These are phyloP conservation scores for Eucalyptus coolabah DNA, from an alignment of 345 rosid species.

Conservation along the genomic window DNA sequence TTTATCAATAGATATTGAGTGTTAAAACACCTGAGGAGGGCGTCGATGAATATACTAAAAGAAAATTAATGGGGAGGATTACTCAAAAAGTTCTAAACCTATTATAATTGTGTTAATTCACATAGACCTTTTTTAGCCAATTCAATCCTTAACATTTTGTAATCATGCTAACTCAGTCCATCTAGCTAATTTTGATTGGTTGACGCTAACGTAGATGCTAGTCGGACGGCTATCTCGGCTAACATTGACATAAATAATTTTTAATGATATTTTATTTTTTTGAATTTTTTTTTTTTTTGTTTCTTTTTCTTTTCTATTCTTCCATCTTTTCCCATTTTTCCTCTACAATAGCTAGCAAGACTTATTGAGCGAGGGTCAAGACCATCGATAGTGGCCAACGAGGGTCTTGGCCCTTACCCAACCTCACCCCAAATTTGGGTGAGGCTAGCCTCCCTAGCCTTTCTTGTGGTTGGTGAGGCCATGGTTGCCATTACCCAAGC, in stretches of 20 bases:
- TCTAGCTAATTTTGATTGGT: rapidly evolving
- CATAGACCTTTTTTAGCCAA: too few relatives aligned
- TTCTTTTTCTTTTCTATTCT: rapidly evolving
- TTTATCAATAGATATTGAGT: background rate
- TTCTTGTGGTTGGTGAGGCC: rapidly evolving
- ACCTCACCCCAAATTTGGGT: rapidly evolving
- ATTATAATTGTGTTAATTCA: too few relatives aligned
- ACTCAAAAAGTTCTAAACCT: rapidly evolving
- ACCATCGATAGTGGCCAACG: rapidly evolving
- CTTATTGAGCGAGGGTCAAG: rapidly evolving
- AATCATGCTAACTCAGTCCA: rapidly evolving
- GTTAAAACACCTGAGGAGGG: background rate
- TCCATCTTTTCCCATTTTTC: too few relatives aligned
- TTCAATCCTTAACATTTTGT: rapidly evolving
- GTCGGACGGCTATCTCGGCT: rapidly evolving
- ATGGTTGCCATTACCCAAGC: too few relatives aligned
- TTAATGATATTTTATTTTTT: too few relatives aligned
- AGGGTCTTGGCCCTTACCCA: too few relatives aligned
- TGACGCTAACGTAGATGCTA: rapidly evolving
- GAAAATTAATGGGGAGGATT: too few relatives aligned
- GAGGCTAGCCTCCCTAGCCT: too few relatives aligned
- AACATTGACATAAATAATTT: rapidly evolving
- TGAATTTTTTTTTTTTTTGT: too few relatives aligned
- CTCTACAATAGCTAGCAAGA: too few relatives aligned
- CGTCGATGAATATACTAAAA: rapidly evolving